Conservation (phyloP, 441 rosid species). For the Corymbia citriodora region DNA sequence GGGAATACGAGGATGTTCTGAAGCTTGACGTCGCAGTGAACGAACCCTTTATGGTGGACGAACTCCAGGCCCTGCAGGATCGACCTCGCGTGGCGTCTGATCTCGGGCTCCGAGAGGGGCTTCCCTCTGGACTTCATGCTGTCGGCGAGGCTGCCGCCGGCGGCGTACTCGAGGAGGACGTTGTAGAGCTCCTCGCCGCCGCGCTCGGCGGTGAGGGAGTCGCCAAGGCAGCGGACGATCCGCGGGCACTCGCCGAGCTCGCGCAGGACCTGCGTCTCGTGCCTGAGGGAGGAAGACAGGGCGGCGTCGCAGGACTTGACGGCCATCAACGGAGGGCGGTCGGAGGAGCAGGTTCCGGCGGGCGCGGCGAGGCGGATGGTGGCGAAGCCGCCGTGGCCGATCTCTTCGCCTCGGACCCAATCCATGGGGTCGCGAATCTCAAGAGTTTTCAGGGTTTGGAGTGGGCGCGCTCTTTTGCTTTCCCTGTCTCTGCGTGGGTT, state of each 20-base stretch:
- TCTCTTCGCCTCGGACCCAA: neutral
- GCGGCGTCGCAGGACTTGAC: slow-evolving; percentile 45
- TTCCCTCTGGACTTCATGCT: slow-evolving; percentile 32
- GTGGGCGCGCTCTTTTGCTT: neutral
- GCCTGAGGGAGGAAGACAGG: slow-evolving; percentile 26
- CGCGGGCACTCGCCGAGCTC: slow-evolving; percentile 6
- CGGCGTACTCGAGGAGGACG: slow-evolving; percentile 67
- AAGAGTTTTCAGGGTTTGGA: neutral
- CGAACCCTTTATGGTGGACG: slow-evolving; percentile 60
- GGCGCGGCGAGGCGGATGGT: neutral
- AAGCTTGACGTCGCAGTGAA: slow-evolving; percentile 79
- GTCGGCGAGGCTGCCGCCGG: slow-evolving; percentile 67
- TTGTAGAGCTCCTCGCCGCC: slow-evolving; percentile 38
- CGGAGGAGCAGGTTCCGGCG: neutral
- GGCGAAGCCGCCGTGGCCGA: neutral
- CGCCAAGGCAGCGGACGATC: slow-evolving; percentile 19
- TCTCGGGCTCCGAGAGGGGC: slow-evolving; percentile 36
- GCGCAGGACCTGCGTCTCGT: slow-evolving; percentile 35
- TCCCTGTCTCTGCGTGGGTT: neutral
- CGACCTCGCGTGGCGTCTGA: slow-evolving; percentile 32
- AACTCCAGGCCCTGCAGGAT: slow-evolving; percentile 58
- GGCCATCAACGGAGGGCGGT: slow-evolving; percentile 36
- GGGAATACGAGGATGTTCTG: slow-evolving; percentile 55
- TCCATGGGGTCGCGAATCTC: neutral
- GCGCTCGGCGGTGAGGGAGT: slow-evolving; percentile 26